Percentiles rank a stretch among this genome's conserved stretches.
Evolutionary conservation across 768 basidiomycete genomes (phyloP).

Genomic region (Amylocystis lapponica): DNA sequence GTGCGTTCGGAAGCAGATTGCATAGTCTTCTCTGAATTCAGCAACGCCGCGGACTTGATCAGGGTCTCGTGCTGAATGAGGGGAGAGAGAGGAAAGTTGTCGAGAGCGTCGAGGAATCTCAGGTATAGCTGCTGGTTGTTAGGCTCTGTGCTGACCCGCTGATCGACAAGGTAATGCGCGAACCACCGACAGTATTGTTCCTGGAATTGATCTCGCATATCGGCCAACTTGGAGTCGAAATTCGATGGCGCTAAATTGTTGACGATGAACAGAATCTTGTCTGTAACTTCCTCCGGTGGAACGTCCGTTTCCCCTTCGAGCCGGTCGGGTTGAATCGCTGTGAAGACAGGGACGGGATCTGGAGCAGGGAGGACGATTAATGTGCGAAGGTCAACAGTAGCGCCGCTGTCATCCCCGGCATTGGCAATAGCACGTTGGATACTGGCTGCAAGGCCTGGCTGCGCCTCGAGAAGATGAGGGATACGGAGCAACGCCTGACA

Average conservation of each 20-base stretch:
- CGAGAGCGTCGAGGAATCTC: constrained; percentile 84
- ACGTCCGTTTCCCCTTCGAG: constrained; percentile 54
- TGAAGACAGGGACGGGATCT: constrained; percentile 59
- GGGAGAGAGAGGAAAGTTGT: constrained; percentile 57
- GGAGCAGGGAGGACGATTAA: constrained; percentile 31
- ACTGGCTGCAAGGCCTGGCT: constrained; percentile 71
- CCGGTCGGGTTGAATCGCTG: constrained; percentile 67
- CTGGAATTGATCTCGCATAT: constrained; percentile 82
- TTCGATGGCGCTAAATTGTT: constrained; percentile 96
- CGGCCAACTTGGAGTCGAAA: constrained; percentile 79
- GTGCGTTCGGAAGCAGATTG: constrained; percentile 80
- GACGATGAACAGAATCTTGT: constrained; percentile 94
- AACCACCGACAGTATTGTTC: constrained; percentile 91
- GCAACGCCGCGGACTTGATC: constrained; percentile 73
- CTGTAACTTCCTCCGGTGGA: constrained; percentile 84
- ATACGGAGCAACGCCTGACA: constrained; percentile 87
- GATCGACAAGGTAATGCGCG: constrained; percentile 94
- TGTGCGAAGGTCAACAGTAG: constrained; percentile 35
- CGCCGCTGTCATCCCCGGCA: constrained; percentile 36
- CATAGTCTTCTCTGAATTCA: constrained; percentile 90
- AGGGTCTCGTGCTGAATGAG: constrained; percentile 93
- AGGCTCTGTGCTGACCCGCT: constrained; percentile 91
- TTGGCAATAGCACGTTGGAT: constrained; percentile 67
- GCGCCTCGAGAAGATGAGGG: constrained; percentile 77
- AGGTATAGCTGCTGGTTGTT: constrained; percentile 97